Evolutionary conservation across 2,329 filamentous ascomycete genomes (phyloP), one percentile per base, ranked within the genome.

Genomic region (Exophiala phaeomuriformis): DNA sequence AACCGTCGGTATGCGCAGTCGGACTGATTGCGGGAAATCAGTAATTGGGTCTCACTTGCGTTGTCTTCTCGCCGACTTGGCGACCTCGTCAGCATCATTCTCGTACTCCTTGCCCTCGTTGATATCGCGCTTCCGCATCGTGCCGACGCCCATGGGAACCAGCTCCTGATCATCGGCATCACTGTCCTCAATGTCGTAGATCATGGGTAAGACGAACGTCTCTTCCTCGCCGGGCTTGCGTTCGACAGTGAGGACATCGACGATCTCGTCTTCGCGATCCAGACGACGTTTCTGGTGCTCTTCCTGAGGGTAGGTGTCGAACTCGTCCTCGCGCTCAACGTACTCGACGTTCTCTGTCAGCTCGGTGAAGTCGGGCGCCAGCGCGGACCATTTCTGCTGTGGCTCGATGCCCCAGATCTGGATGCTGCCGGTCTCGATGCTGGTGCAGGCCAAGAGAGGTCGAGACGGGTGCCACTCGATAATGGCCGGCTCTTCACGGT

Each of bases 341-440:
- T 98, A 98, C 68, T 97, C 89, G 27, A 95, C 90, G 63, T 98
- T 98, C 71, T 98, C 93, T 71, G 98, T 93, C 9, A 98, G 90
- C 70, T 98, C 93, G 39, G 85, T 87, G 69, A 98, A 98, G 70
- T 98, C 94, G 0, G 93, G 93, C 4, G 94, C 94, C 31, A 98
- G 78, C 1, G 93, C 91, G 10, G 90, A 96, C 94, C 93, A 98
- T 64, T 93, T 87, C 67, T 98, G 94, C 6, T 93, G 91, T 51
- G 88, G 93, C 39, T 91, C 84, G 51, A 96, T 93, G 3, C 89
- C 91, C 93, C 93, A 98, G 33, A 95, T 86, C 72, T 95, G 95
- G 66, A 98, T 88, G 51, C 88, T 83, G 4, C 93, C 93, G 0
- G 88, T 91, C 70, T 98, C 94, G 3, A 97, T 77, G 2, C 93